These are phyloP conservation scores for Malassezia japonica DNA, from an alignment of 1,284 basidiomycete genomes.

Conservation along the genomic window DNA sequence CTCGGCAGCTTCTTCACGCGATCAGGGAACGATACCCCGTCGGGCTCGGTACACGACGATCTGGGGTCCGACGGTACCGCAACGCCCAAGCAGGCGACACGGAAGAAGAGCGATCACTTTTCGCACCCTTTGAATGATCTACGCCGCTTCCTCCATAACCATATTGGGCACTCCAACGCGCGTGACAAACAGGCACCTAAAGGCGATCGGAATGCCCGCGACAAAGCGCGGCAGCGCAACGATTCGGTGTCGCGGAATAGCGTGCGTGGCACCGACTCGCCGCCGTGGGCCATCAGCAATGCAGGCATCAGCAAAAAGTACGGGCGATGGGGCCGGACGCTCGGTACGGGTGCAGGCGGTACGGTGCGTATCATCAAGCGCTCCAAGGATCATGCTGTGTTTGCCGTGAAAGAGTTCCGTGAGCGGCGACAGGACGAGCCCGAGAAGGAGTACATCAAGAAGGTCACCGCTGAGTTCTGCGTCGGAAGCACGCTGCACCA, in stretches of 20 bases:
- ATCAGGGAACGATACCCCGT: not conserved
- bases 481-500: conserved; percentile 76
- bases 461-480: conserved; percentile 96
- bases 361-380: conserved; percentile 93
- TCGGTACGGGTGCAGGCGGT: conserved; percentile 92
- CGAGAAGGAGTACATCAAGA: conserved; percentile 97
- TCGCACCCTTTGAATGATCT: conserved; percentile 9
- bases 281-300: conserved; percentile 54
- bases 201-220: not conserved
- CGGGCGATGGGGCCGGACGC: conserved; percentile 92
- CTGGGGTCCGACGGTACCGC: not conserved
- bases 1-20: not conserved
- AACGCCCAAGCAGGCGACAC: not conserved
- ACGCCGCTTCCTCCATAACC: conserved; percentile 11
- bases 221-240: not conserved
- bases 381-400: conserved; percentile 56
- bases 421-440: conserved; percentile 75
- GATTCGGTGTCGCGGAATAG: conserved; percentile 18
- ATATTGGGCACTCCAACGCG: not conserved
- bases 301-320: conserved; percentile 95
- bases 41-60: not conserved
- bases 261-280: conserved; percentile 44
- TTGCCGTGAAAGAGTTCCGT: conserved; percentile 95
- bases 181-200: not conserved
- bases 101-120: conserved; percentile 1